Percentiles rank a stretch among this genome's conserved stretches.
Conservation (phyloP, 208 protist genomes). For the Leishmania aethiopica region DNA sequence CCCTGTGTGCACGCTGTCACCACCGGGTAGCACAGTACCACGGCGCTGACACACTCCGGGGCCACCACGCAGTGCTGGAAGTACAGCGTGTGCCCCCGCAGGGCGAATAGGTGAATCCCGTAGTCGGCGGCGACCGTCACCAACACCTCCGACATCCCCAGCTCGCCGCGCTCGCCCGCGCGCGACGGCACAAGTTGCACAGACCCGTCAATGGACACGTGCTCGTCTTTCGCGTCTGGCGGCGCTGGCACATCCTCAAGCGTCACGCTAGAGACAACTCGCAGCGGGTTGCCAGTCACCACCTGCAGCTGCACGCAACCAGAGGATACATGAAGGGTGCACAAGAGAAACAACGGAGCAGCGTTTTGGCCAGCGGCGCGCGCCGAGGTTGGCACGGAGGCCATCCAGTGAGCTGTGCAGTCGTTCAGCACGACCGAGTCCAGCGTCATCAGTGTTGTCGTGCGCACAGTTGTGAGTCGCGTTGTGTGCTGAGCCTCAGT, state of each 20-base stretch:
- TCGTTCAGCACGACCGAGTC: conserved; percentile 22
- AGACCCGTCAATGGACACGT: conserved; percentile 19
- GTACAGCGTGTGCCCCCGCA: conserved; percentile 27
- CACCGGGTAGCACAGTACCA: conserved; percentile 27
- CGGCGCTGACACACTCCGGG: conserved; percentile 15
- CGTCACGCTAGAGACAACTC: conserved; percentile 23
- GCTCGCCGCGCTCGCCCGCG: conserved; percentile 12
- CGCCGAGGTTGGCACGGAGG: conserved; percentile 22
- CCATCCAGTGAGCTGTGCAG: conserved; percentile 36
- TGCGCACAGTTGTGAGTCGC: conserved; percentile 23
- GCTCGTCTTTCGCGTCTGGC: conserved; percentile 1
- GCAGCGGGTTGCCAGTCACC: conserved; percentile 34
- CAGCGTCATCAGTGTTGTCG: conserved; percentile 19
- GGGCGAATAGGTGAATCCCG: conserved; percentile 25
- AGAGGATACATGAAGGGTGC: not conserved
- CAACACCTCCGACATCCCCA: conserved; percentile 25
- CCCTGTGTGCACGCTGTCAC: conserved; percentile 29
- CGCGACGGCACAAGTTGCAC: conserved; percentile 26
- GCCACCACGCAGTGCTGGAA: conserved; percentile 35
- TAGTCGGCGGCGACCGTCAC: conserved; percentile 22
- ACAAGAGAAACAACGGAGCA: conserved; percentile 26
- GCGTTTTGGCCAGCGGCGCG: conserved; percentile 2
- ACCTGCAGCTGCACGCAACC: conserved; percentile 31
- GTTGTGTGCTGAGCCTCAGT: conserved; percentile 6
- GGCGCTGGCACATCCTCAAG: conserved; percentile 14